Evolutionary conservation across 169 alveolate genomes (phyloP), one percentile per base, ranked within the genome.

Genomic region (Eimeria maxima): DNA sequence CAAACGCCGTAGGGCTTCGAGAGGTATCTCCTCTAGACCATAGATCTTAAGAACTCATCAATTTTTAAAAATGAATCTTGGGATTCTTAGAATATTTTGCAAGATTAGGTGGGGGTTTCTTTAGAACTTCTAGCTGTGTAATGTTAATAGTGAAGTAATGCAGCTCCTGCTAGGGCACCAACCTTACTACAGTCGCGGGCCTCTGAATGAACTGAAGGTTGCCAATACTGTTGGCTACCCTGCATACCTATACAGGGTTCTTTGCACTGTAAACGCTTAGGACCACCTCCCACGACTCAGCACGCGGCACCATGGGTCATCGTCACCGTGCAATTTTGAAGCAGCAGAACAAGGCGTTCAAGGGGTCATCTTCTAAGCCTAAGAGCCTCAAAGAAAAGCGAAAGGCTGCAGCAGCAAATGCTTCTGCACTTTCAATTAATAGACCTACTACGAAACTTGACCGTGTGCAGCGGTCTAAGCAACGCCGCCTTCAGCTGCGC

Each of bases 261-360:
- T 69, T 29, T 14, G 24, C 14, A 29, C 27, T 69, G n/a, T 24
- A 13, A 50, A 33, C 80, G 50, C 8, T 13, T 13, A 69, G 80
- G 8, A 69, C 38, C 38, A 0, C 38, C 38, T 1, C 38, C 38
- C 38, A 33, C 38, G 38, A 33, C 42, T 42, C 45, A 29, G 69
- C 90, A 33, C 45, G 53, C 91, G 91, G 29, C 67, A 63, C 76
- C 81, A 86, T 86, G 93, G 81, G 93, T n/a, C 96, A 95, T 45
- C 96, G 94, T 60, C 95, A 91, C 42, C 81, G 95, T 29, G 76
- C 97, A 24, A 33, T 74, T 18, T 94, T 89, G 81, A 90, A 89
- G 42, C 96, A 95, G 81, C 96, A 80, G 29, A 95, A 95, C 89
- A 95, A 90, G 94, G 93, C 95, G 24, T 95, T 89, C 78, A 95